These are phyloP conservation scores for Colletotrichum musicola DNA, from an alignment of 2,329 filamentous ascomycete species.

Conservation along the genomic window DNA sequence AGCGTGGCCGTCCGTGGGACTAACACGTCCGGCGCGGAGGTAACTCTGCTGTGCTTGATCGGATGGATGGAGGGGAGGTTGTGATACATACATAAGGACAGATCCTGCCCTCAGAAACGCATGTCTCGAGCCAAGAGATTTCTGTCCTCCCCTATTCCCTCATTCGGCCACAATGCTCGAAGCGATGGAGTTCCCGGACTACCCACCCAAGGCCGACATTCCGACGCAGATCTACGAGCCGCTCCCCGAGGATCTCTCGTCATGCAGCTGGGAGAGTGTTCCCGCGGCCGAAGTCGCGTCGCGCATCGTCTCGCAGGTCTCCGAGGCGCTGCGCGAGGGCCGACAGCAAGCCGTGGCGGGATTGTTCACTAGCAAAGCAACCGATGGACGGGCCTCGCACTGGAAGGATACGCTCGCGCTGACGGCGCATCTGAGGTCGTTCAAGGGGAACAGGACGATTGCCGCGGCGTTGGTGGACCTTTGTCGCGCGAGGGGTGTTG, in stretches of 20 bases:
- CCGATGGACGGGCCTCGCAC: neutral
- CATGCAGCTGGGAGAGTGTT: constrained; percentile 17
- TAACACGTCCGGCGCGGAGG: neutral
- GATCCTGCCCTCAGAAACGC: neutral
- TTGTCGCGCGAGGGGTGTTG: neutral
- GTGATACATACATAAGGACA: neutral
- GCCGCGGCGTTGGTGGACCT: constrained; percentile 1
- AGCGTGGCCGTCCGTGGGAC: neutral
- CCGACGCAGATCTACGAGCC: constrained; percentile 31
- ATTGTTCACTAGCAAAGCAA: neutral
- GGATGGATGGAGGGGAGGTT: neutral
- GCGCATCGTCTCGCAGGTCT: neutral
- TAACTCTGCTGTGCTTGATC: too few relatives aligned
- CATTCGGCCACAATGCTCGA: neutral
- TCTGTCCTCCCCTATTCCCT: neutral
- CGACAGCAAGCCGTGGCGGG: neutral
- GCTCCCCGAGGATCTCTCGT: neutral
- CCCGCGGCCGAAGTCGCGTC: neutral
- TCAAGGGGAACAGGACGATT: constrained; percentile 21
- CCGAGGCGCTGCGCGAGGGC: neutral
- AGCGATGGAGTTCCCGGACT: constrained; percentile 25
- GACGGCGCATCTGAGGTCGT: constrained; percentile 36
- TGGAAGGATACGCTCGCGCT: constrained; percentile 37
- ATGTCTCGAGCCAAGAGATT: neutral
- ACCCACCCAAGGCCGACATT: constrained; percentile 31